Percentiles rank a stretch among this genome's conserved stretches.
These are phyloP conservation scores for Arctostaphylos glauca DNA, from an alignment of 148 eudicot species.

Conservation along the genomic window DNA sequence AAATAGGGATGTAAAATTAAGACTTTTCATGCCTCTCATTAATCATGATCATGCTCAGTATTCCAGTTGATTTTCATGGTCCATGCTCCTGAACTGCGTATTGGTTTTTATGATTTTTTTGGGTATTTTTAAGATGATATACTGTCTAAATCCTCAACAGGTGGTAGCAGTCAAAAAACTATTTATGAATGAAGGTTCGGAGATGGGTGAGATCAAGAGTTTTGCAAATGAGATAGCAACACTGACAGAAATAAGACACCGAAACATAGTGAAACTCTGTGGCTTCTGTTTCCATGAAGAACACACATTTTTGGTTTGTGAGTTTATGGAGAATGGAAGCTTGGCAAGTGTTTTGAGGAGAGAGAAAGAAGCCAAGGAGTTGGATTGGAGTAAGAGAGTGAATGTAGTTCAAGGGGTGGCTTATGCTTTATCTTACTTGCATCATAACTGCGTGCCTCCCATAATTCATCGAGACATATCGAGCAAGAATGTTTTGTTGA, in stretches of 20 bases:
- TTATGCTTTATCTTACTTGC: slow-evolving; percentile 10
- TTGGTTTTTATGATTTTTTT: too few species aligned
- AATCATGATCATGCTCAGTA: too few species aligned
- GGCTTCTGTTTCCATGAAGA: not conserved
- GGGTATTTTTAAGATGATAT: not conserved
- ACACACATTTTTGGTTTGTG: slow-evolving; percentile 10
- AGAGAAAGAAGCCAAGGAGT: slow-evolving; percentile 10
- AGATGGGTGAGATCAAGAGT: not conserved
- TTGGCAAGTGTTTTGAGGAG: not conserved
- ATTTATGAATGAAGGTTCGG: not conserved
- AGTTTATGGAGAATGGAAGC: slow-evolving; percentile 16
- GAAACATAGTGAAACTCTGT: slow-evolving; percentile 14
- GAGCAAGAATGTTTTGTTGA: slow-evolving; percentile 12
- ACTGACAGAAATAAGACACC: slow-evolving; percentile 10
- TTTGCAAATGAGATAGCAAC: slow-evolving; percentile 13
- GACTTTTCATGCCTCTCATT: too few species aligned
- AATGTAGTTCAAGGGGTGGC: not conserved
- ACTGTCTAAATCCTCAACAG: not conserved
- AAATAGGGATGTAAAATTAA: too few species aligned
- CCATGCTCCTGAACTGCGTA: too few species aligned
- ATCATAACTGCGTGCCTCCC: slow-evolving; percentile 4
- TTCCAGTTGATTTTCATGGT: too few species aligned
- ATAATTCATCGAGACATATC: slow-evolving; percentile 12
- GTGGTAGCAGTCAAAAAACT: slow-evolving; percentile 29
- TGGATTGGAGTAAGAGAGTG: slow-evolving; percentile 16